Percentiles rank a stretch among this genome's conserved stretches.
phyloP scores from a whole-genome alignment of 2,329 filamentous ascomycete species.

The Grosmannia clavigera region DNA sequence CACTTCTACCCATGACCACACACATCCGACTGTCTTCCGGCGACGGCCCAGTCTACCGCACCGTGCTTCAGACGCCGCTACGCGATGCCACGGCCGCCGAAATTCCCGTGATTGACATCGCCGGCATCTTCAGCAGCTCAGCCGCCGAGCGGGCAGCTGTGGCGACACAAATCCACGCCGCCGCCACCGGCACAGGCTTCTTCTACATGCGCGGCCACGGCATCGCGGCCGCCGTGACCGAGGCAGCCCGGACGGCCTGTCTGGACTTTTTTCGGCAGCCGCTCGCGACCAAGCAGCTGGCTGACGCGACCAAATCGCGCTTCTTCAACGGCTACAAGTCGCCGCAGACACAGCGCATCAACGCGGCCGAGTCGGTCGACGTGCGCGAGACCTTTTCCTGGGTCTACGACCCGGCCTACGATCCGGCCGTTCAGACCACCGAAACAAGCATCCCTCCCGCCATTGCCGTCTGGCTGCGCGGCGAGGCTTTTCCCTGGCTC shows the following conservation, averaged over 20 bases:
- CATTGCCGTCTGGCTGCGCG: slow-evolving; percentile 27
- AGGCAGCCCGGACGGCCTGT: slow-evolving; percentile 27
- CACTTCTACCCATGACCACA: neutral
- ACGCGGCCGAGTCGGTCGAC: slow-evolving; percentile 35
- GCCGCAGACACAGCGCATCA: slow-evolving; percentile 38
- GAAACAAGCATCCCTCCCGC: slow-evolving; percentile 29
- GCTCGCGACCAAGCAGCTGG: slow-evolving; percentile 25
- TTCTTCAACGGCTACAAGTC: slow-evolving; percentile 48
- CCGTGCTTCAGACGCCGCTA: slow-evolving; percentile 17
- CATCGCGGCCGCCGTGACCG: slow-evolving; percentile 21
- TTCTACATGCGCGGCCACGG: slow-evolving; percentile 43
- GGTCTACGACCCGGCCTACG: slow-evolving; percentile 39
- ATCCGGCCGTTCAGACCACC: slow-evolving; percentile 28
- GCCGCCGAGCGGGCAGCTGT: neutral
- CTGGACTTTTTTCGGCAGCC: slow-evolving; percentile 28
- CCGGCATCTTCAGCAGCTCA: slow-evolving; percentile 3
- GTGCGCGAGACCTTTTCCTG: slow-evolving; percentile 38
- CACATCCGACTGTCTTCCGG: slow-evolving; percentile 12
- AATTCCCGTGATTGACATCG: slow-evolving; percentile 9
- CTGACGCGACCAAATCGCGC: slow-evolving; percentile 32
- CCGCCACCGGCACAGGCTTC: slow-evolving; percentile 39
- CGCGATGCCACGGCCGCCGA: slow-evolving; percentile 10
- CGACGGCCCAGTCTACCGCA: slow-evolving; percentile 24
- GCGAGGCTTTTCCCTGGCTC: slow-evolving; percentile 41
- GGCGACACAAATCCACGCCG: slow-evolving; percentile 16